Conservation (phyloP, 192 early-diverging fungal genomes). For the Coemansia sp. region DNA sequence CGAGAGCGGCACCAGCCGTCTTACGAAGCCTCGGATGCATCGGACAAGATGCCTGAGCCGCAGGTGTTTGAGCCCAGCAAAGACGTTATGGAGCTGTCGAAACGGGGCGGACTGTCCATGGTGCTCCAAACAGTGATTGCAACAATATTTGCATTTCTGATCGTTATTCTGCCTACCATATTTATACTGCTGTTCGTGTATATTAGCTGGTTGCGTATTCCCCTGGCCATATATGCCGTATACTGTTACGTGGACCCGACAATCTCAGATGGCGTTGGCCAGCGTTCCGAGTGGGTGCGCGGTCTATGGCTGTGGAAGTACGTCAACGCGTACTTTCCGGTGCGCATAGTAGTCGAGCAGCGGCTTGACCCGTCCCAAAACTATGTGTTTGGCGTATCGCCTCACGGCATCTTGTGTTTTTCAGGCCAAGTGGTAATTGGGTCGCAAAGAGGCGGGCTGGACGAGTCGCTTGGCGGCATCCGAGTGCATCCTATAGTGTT, state of each 20-base stretch:
- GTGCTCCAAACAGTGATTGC: slow-evolving; percentile 24
- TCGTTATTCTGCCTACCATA: slow-evolving; percentile 32
- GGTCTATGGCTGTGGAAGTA: slow-evolving; percentile 68
- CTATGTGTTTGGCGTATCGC: slow-evolving; percentile 88
- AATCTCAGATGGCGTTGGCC: slow-evolving; percentile 52
- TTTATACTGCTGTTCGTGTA: slow-evolving; percentile 22
- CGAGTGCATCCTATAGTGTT: slow-evolving; percentile 61
- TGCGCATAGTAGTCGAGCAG: slow-evolving; percentile 73
- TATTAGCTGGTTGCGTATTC: slow-evolving; percentile 31
- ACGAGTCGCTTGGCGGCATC: slow-evolving; percentile 74
- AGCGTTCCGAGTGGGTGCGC: slow-evolving; percentile 60
- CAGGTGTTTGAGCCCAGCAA: slow-evolving; percentile 46
- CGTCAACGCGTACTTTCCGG: slow-evolving; percentile 81
- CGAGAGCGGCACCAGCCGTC: neutral
- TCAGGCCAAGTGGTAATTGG: slow-evolving; percentile 82
- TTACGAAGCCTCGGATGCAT: neutral
- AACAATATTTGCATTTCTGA: slow-evolving; percentile 34
- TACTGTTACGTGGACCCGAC: slow-evolving; percentile 51
- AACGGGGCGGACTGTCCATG: slow-evolving; percentile 22
- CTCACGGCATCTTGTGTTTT: slow-evolving; percentile 87
- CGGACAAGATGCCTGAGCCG: slow-evolving; percentile 12
- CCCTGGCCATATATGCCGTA: slow-evolving; percentile 33
- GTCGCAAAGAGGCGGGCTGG: slow-evolving; percentile 76
- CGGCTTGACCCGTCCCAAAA: slow-evolving; percentile 83
- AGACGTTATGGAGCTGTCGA: slow-evolving; percentile 32